phyloP scores from a whole-genome alignment of 23 red algal species.

The Gracilaria gracilis region DNA sequence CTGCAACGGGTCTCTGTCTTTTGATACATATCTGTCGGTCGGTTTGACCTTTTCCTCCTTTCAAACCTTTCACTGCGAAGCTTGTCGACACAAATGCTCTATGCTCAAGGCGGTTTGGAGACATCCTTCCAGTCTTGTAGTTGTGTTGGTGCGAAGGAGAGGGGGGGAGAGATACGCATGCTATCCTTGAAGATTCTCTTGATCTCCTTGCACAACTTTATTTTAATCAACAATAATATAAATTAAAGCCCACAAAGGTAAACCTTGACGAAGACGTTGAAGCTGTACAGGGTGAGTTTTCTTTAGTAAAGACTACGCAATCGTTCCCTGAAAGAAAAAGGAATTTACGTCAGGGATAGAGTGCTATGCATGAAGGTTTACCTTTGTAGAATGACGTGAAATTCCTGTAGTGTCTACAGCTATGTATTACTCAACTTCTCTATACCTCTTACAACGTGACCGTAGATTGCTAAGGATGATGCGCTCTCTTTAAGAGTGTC shows the following conservation, averaged over 20 bases:
- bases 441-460: constrained; percentile 5
- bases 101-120: neutral
- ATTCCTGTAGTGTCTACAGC: neutral
- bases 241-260: too few species aligned
- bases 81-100: constrained; percentile 8
- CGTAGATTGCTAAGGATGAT: neutral
- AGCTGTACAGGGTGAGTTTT: neutral
- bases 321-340: too few species aligned
- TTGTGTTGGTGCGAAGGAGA: too few species aligned
- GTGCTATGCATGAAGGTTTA: too few species aligned
- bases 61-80: neutral
- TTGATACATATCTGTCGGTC: neutral
- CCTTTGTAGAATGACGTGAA: too few species aligned
- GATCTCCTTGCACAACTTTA: too few species aligned
- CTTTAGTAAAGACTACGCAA: too few species aligned
- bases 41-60: neutral
- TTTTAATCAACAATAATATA: too few species aligned
- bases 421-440: neutral
- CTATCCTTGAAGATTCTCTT: too few species aligned
- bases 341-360: too few species aligned
- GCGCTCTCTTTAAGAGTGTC: constrained; percentile 40
- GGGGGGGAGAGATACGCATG: too few species aligned
- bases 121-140: neutral
- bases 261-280: too few species aligned
- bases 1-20: neutral